phyloP scores from a whole-genome alignment of 202 grass and related monocot species.

The Alloteropsis angusta region DNA sequence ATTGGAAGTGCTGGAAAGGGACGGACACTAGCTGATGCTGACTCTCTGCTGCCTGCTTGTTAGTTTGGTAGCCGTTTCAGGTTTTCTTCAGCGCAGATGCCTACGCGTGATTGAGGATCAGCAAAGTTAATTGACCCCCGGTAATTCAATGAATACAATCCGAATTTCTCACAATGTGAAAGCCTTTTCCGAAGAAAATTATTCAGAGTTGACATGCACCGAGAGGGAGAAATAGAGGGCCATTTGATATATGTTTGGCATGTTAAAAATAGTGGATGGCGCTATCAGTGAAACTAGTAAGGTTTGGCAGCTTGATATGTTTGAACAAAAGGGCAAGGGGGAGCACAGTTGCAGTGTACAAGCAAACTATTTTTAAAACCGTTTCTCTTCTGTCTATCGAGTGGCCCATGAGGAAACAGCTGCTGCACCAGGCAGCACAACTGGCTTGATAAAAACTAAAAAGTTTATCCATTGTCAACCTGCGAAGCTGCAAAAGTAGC shows the following conservation, averaged over 20 bases:
- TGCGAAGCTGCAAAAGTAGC: conserved; percentile 23
- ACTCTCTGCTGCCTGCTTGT: not conserved
- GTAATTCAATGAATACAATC: conserved; percentile 11
- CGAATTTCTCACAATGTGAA: conserved; percentile 17
- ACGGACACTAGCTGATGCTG: conserved; percentile 30
- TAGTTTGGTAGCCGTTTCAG: conserved; percentile 33
- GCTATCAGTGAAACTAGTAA: conserved; percentile 41
- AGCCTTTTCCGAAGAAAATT: conserved; percentile 7
- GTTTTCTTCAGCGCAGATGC: conserved; percentile 24
- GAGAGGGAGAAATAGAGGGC: not conserved
- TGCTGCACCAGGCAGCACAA: conserved; percentile 12
- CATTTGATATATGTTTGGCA: conserved; percentile 29
- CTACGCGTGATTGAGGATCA: conserved; percentile 25
- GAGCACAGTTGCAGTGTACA: conserved; percentile 11
- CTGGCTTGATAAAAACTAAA: not conserved
- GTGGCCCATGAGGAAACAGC: conserved; percentile 1
- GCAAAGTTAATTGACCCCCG: not conserved
- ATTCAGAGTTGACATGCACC: conserved; percentile 32
- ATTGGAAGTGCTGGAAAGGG: conserved; percentile 22
- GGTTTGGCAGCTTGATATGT: conserved; percentile 67
- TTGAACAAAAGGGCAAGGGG: conserved; percentile 27
- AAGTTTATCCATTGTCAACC: conserved; percentile 26
- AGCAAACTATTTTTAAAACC: conserved; percentile 27
- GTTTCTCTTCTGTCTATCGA: not conserved
- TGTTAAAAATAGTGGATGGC: conserved; percentile 37